Percentiles rank a stretch among this genome's conserved stretches.
These are phyloP conservation scores for Claviceps quebecensis DNA, from an alignment of 2,329 filamentous ascomycete genomes.

Conservation along the genomic window DNA sequence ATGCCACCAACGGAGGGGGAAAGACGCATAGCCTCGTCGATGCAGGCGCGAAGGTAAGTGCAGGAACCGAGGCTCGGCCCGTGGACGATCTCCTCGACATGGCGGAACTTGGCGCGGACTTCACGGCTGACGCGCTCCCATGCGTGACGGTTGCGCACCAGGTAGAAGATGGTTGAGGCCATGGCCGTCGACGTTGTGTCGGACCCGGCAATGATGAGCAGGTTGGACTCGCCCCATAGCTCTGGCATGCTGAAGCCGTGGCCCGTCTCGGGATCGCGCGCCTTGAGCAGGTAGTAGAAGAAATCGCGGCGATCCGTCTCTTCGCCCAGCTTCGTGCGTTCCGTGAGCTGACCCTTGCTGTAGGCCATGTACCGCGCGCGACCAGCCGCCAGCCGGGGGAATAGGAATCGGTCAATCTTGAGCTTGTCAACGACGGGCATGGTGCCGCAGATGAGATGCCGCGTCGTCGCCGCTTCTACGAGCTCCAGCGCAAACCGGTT, in stretches of 20 bases:
- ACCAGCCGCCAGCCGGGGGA: slow-evolving; percentile 50
- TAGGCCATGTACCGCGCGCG: slow-evolving; percentile 59
- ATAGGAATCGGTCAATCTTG: slow-evolving; percentile 52
- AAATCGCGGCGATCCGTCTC: slow-evolving; percentile 58
- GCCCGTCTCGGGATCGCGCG: slow-evolving; percentile 57
- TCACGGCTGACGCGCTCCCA: slow-evolving; percentile 35
- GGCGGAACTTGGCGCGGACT: slow-evolving; percentile 35
- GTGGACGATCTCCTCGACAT: slow-evolving; percentile 41
- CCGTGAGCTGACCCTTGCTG: slow-evolving; percentile 50
- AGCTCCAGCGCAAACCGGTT: slow-evolving; percentile 54
- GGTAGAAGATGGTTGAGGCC: slow-evolving; percentile 49
- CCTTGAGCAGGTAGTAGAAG: slow-evolving; percentile 61
- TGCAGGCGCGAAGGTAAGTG: slow-evolving; percentile 47
- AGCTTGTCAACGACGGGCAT: slow-evolving; percentile 56
- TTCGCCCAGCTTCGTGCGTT: slow-evolving; percentile 52
- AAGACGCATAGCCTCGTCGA: slow-evolving; percentile 52
- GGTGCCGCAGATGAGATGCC: slow-evolving; percentile 57
- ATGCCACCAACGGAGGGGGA: slow-evolving; percentile 47
- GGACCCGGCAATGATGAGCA: slow-evolving; percentile 57
- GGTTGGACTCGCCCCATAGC: slow-evolving; percentile 57
- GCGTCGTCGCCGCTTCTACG: slow-evolving; percentile 52
- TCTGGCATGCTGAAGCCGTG: slow-evolving; percentile 50
- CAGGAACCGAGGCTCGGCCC: slow-evolving; percentile 35
- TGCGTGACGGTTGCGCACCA: slow-evolving; percentile 35
- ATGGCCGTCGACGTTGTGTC: slow-evolving; percentile 59